These are phyloP conservation scores for Aureobasidium subglaciale DNA, from an alignment of 2,329 filamentous ascomycete species.

Conservation along the genomic window DNA sequence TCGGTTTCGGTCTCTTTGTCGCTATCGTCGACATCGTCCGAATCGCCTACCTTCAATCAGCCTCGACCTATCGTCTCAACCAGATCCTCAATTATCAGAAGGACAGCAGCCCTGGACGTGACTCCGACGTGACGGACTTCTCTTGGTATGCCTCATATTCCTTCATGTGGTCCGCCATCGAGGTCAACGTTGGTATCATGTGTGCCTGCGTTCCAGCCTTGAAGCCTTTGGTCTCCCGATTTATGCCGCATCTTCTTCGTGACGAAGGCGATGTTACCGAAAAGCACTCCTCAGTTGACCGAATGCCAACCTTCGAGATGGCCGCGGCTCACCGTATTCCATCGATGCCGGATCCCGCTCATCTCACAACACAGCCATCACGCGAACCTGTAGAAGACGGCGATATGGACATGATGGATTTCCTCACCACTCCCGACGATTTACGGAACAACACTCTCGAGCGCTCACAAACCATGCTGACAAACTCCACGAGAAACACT, in stretches of 20 bases:
- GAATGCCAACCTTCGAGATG: constrained; percentile 18
- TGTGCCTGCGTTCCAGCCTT: constrained; percentile 89
- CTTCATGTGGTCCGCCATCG: constrained; percentile 89
- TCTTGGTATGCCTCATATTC: constrained; percentile 71
- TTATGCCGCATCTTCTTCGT: constrained; percentile 50
- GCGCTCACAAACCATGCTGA: constrained; percentile 27
- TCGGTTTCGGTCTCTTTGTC: constrained; percentile 80
- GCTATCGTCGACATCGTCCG: constrained; percentile 81
- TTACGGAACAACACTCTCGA: constrained; percentile 25
- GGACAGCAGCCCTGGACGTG: constrained; percentile 23
- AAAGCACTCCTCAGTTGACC: constrained; percentile 22
- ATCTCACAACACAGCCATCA: constrained; percentile 6
- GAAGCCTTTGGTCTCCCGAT: constrained; percentile 70
- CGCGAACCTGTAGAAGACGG: constrained; percentile 4
- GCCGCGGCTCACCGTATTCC: constrained; percentile 22
- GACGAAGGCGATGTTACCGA: constrained; percentile 35
- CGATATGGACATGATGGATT: constrained; percentile 44
- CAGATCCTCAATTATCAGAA: constrained; percentile 29
- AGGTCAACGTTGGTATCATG: constrained; percentile 84
- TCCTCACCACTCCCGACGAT: constrained; percentile 46
- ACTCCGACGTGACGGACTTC: constrained; percentile 42
- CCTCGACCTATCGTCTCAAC: constrained; percentile 44
- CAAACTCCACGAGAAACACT: constrained; percentile 33
- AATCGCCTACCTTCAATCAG: constrained; percentile 81
- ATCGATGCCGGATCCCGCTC: constrained; percentile 17